phyloP scores from a whole-genome alignment of 2,329 filamentous ascomycete species.

The Pseudopyrenochaeta lycopersici region DNA sequence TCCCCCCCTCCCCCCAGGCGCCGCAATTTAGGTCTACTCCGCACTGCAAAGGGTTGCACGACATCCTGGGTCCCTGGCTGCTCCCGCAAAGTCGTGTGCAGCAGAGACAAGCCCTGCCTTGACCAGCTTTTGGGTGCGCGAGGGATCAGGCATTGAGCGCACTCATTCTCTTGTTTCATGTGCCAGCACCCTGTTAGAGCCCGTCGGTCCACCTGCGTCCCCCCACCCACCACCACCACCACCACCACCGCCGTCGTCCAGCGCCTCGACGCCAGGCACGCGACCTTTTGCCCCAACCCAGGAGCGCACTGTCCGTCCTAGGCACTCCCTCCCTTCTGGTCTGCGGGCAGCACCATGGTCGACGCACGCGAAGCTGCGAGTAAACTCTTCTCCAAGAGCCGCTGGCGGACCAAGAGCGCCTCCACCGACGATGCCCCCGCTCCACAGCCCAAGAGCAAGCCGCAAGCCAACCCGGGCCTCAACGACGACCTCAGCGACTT shows the following conservation, averaged over 20 bases:
- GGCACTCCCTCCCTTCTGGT: background rate
- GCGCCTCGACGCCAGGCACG: constrained; percentile 2
- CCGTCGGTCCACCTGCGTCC: background rate
- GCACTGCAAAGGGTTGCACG: constrained; percentile 1
- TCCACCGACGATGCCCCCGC: constrained; percentile 47
- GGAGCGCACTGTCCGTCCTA: no score
- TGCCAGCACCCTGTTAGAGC: background rate
- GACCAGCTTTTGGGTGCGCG: background rate
- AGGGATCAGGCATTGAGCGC: background rate
- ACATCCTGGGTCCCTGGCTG: background rate
- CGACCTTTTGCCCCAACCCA: background rate
- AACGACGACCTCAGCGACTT: constrained; percentile 66
- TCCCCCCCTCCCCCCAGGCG: background rate
- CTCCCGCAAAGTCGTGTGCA: no score
- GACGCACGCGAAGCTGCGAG: constrained; percentile 38
- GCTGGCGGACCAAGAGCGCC: constrained; percentile 61
- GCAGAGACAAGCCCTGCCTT: no score
- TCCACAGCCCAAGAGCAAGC: constrained; percentile 37
- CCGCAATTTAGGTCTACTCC: background rate
- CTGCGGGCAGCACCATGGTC: constrained; percentile 37
- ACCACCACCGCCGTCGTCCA: background rate
- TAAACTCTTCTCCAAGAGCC: constrained; percentile 52
- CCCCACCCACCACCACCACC: no score
- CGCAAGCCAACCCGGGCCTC: constrained; percentile 38
- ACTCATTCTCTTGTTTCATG: background rate